A percentile compares a stretch with the other conserved stretches of the same genome.
Conservation (phyloP, 2,329 filamentous ascomycete genomes). For the Periconia digitata region DNA sequence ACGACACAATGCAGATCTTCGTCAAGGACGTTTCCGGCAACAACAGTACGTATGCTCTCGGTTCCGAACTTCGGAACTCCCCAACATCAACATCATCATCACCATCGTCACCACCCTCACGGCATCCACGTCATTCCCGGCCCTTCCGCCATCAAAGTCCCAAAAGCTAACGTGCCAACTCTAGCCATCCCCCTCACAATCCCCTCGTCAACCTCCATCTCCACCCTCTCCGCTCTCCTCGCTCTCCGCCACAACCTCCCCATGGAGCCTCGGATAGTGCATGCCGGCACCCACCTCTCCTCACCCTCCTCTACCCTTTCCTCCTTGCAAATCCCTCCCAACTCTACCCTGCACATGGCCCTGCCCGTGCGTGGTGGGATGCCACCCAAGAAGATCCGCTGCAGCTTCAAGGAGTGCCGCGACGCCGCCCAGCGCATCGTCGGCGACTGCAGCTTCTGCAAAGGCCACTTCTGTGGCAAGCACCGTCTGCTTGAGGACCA, state of each 20-base stretch:
- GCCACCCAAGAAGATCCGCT: constrained; percentile 77
- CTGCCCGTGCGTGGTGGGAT: constrained; percentile 58
- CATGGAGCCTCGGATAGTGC: constrained; percentile 54
- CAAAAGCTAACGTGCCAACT: constrained; percentile 16
- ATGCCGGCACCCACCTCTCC: constrained; percentile 60
- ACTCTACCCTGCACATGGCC: constrained; percentile 57
- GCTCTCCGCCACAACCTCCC: constrained; percentile 59
- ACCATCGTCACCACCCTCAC: background rate
- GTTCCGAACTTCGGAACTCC: constrained; percentile 19
- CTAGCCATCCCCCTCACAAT: constrained; percentile 62
- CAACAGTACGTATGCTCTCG: constrained; percentile 49
- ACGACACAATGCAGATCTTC: constrained; percentile 62
- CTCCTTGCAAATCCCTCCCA: constrained; percentile 51
- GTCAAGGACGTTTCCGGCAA: constrained; percentile 61
- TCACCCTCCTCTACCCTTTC: constrained; percentile 47
- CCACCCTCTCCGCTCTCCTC: constrained; percentile 59
- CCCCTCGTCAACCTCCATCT: constrained; percentile 56
- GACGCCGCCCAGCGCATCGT: constrained; percentile 88
- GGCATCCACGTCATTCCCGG: background rate
- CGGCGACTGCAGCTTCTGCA: constrained; percentile 94
- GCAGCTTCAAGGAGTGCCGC: constrained; percentile 87
- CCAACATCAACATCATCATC: constrained; percentile 1
- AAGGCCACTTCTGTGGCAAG: constrained; percentile 91
- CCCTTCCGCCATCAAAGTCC: background rate
- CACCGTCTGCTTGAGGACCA: constrained; percentile 93